Percentiles rank a stretch among this genome's conserved stretches.
phyloP scores from a whole-genome alignment of 148 eudicot genomes.

The Rhododendron ovatum region DNA sequence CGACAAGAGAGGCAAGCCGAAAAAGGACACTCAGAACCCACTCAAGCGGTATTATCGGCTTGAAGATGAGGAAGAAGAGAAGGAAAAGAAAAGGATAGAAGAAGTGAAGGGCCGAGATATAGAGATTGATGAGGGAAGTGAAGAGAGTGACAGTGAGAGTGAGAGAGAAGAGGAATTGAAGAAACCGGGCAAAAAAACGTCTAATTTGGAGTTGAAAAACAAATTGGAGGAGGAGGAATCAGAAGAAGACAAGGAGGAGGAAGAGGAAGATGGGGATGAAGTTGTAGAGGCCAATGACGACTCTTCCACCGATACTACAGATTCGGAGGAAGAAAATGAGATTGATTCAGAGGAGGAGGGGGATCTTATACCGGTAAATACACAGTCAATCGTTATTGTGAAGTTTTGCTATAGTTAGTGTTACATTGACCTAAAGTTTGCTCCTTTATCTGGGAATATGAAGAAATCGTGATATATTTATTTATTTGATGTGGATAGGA shows the following conservation, averaged over 20 bases:
- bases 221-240: conserved; percentile 25
- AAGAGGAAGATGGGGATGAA: conserved; percentile 13
- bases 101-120: conserved; percentile 11
- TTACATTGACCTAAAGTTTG: neutral
- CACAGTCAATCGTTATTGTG: neutral
- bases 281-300: conserved; percentile 24
- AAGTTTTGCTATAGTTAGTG: neutral
- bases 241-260: conserved; percentile 13
- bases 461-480: neutral
- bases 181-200: conserved; percentile 1
- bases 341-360: conserved; percentile 44
- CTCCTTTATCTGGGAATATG: neutral
- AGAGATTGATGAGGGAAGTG: conserved; percentile 21
- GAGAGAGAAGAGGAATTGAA: conserved; percentile 19
- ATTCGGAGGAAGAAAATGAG: conserved; percentile 39
- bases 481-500: conserved; percentile 36
- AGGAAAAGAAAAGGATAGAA: conserved; percentile 10
- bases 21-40: conserved; percentile 31
- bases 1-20: conserved; percentile 73
- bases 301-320: conserved; percentile 42
- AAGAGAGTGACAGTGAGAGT: conserved; percentile 13
- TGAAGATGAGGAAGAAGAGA: conserved; percentile 27
- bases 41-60: conserved; percentile 56
- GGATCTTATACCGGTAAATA: conserved; percentile 36
- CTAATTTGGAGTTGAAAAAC: conserved; percentile 18